phyloP scores from a whole-genome alignment of 176 grass and related monocot species.

The Zizania latifolia region DNA sequence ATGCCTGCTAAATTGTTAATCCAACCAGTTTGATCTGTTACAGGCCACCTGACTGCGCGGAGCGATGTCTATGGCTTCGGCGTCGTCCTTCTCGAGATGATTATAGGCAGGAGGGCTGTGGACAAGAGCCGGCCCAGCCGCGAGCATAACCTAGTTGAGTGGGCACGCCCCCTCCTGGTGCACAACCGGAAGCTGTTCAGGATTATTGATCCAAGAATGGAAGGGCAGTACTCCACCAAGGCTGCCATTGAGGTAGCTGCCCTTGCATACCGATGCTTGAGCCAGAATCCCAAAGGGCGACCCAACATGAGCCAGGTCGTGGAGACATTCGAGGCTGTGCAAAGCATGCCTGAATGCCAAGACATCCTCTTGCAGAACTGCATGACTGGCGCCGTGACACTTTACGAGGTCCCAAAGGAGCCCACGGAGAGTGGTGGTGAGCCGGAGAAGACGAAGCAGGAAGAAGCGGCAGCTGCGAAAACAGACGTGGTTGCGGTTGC shows the following conservation, averaged over 20 bases:
- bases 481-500: neutral
- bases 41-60: constrained; percentile 85
- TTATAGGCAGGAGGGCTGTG: constrained; percentile 80
- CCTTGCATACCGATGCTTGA: constrained; percentile 76
- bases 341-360: constrained; percentile 65
- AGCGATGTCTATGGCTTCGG: constrained; percentile 97
- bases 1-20: constrained; percentile 23
- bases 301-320: constrained; percentile 75
- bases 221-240: constrained; percentile 77
- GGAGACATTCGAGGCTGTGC: constrained; percentile 46
- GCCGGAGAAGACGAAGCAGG: constrained; percentile 42
- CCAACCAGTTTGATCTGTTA: neutral
- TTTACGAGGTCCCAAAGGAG: constrained; percentile 71
- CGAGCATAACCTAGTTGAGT: constrained; percentile 88
- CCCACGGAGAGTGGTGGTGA: constrained; percentile 32
- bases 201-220: constrained; percentile 90
- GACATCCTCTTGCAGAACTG: constrained; percentile 51
- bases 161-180: constrained; percentile 82
- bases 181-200: constrained; percentile 76
- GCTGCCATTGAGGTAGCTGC: constrained; percentile 58
- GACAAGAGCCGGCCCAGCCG: constrained; percentile 72
- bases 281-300: constrained; percentile 83
- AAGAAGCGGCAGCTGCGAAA: constrained; percentile 25
- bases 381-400: constrained; percentile 55
- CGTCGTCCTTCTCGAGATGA: constrained; percentile 85